These are phyloP conservation scores for Sphagnurus paluster DNA, from an alignment of 1,284 basidiomycete species.

Conservation along the genomic window DNA sequence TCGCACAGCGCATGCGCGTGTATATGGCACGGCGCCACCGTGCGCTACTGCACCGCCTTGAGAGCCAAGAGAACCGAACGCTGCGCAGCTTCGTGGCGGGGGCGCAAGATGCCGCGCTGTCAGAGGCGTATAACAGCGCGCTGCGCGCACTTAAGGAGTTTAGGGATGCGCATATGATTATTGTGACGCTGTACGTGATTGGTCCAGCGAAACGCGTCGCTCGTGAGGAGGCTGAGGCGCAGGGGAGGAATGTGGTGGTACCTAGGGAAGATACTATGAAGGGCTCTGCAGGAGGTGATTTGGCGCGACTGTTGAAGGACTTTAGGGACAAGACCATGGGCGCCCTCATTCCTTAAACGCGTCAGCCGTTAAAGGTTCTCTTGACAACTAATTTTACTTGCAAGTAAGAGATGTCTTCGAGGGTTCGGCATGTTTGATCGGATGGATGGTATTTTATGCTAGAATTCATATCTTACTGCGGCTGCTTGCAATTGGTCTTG, in stretches of 20 bases:
- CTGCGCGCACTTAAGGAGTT: slow-evolving; percentile 74
- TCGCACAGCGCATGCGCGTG: slow-evolving; percentile 79
- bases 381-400: too few relatives aligned
- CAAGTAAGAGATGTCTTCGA: too few relatives aligned
- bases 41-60: slow-evolving; percentile 57
- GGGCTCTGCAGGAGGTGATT: slow-evolving; percentile 83
- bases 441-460: too few relatives aligned
- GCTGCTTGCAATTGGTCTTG: too few relatives aligned
- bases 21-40: slow-evolving; percentile 93
- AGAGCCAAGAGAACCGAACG: too few relatives aligned
- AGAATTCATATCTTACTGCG: too few relatives aligned
- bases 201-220: slow-evolving; percentile 51
- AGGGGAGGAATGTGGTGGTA: slow-evolving; percentile 11
- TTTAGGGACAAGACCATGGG: slow-evolving; percentile 8
- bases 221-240: slow-evolving; percentile 15
- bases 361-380: too few relatives aligned
- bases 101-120: slow-evolving; percentile 31
- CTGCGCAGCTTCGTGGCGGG: slow-evolving; percentile 46
- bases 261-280: slow-evolving; percentile 36
- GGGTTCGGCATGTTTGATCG: too few relatives aligned
- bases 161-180: slow-evolving; percentile 81
- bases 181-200: slow-evolving; percentile 81
- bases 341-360: slow-evolving; percentile 5
- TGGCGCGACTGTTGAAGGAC: slow-evolving; percentile 73
- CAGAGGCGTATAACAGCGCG: slow-evolving; percentile 72